phyloP scores from a whole-genome alignment of 257 asterid species.

The Solanum habrochaites region DNA sequence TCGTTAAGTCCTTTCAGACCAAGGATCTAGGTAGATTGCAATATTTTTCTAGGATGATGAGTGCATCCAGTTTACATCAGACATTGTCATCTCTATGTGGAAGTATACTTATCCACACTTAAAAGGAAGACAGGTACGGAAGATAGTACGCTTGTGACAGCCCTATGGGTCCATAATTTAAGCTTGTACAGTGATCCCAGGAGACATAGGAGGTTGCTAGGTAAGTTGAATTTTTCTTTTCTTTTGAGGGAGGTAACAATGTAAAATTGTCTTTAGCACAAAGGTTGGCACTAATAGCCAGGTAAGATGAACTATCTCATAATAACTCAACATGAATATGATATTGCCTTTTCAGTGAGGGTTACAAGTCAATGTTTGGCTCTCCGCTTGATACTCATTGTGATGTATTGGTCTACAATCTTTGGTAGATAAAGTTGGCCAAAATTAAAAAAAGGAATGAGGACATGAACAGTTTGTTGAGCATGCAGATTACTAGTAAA shows the following conservation, averaged over 20 bases:
- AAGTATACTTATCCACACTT: not conserved
- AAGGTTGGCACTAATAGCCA: not conserved
- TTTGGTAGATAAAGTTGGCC: not conserved
- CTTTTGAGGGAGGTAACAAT: not conserved
- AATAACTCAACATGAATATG: not conserved
- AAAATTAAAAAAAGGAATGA: not conserved
- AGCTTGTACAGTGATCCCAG: not conserved
- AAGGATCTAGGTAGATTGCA: not conserved
- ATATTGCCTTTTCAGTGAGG: not conserved
- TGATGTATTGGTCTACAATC: not conserved
- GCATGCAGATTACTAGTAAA: not conserved
- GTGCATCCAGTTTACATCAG: not conserved
- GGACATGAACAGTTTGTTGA: not conserved
- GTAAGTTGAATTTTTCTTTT: not conserved
- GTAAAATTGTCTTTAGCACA: not conserved
- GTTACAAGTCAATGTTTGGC: not conserved
- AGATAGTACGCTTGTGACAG: not conserved
- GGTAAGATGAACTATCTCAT: not conserved
- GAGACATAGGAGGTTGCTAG: not conserved
- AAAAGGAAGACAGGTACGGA: not conserved
- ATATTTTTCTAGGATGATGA: not conserved
- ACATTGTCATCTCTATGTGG: not conserved
- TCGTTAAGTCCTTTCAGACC: not conserved
- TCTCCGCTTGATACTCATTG: not conserved
- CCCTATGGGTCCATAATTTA: not conserved